Percentiles rank a stretch among this genome's conserved stretches.
phyloP scores from a whole-genome alignment of 2,329 filamentous ascomycete species.

The Dothideomycetes sp. region DNA sequence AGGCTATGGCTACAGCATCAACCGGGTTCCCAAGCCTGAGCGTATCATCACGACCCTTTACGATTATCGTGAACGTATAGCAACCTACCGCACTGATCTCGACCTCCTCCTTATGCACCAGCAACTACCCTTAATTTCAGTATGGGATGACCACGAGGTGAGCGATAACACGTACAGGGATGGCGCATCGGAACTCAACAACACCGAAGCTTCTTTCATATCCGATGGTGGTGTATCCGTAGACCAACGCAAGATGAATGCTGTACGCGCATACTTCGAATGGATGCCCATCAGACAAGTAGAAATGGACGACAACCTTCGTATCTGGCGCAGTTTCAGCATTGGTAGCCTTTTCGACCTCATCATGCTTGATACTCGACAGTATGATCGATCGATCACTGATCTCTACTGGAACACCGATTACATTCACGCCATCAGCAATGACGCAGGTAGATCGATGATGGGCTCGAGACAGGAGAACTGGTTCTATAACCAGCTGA shows the following conservation, averaged over 20 bases:
- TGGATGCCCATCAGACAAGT: constrained; percentile 53
- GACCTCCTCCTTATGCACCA: constrained; percentile 48
- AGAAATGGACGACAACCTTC: constrained; percentile 57
- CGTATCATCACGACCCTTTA: constrained; percentile 41
- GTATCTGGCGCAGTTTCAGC: constrained; percentile 57
- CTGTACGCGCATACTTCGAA: constrained; percentile 59
- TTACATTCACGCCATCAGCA: constrained; percentile 50
- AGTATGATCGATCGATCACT: constrained; percentile 59
- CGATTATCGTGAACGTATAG: constrained; percentile 49
- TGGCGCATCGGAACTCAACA: constrained; percentile 50
- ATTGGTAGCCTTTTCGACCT: constrained; percentile 55
- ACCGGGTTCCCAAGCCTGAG: constrained; percentile 43
- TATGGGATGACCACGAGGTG: constrained; percentile 56
- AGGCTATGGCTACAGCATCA: constrained; percentile 39
- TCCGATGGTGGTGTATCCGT: constrained; percentile 47
- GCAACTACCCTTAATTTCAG: constrained; percentile 50
- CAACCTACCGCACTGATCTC: constrained; percentile 49
- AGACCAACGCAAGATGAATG: constrained; percentile 65
- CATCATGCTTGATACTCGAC: constrained; percentile 57
- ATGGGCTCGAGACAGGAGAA: constrained; percentile 65
- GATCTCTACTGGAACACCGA: constrained; percentile 45
- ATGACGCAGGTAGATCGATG: constrained; percentile 56
- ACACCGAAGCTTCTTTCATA: constrained; percentile 56
- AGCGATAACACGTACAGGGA: constrained; percentile 56
- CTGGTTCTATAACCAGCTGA: constrained; percentile 53